Evolutionary conservation across 2,329 filamentous ascomycete genomes (phyloP).

Genomic region (Remersonia thermophila): DNA sequence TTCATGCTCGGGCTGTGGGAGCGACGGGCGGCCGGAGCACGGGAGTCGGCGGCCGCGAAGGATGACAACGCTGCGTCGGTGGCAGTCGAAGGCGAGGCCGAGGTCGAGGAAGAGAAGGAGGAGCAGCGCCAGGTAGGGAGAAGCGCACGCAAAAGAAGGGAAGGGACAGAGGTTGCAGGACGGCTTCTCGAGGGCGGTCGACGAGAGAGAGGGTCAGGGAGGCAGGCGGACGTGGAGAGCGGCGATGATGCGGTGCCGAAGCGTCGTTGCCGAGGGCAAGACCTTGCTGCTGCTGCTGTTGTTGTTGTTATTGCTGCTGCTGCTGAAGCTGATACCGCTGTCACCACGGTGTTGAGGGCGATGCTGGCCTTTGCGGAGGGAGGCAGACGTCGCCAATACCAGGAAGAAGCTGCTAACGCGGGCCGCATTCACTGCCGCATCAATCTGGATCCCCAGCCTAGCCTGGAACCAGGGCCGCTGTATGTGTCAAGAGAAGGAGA

Average conservation of each 20-base stretch:
- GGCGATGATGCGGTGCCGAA: neutral
- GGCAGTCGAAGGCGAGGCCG: neutral
- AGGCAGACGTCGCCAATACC: conserved; percentile 8
- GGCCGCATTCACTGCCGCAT: conserved; percentile 13
- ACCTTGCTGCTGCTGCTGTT: neutral
- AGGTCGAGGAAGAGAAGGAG: neutral
- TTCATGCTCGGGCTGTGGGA: conserved; percentile 16
- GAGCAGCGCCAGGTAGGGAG: no score
- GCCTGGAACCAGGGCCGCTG: no score
- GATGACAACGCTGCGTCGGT: neutral
- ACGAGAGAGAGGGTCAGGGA: neutral
- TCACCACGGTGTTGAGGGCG: conserved; percentile 1
- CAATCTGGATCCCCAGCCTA: no score
- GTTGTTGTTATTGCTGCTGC: neutral
- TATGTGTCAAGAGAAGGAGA: no score
- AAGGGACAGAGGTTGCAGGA: neutral
- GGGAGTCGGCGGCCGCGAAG: neutral
- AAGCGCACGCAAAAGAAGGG: neutral
- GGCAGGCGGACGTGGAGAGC: no score
- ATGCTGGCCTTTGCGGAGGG: conserved; percentile 5
- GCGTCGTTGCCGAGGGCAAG: neutral
- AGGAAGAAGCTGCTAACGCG: conserved; percentile 9
- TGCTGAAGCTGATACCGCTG: neutral
- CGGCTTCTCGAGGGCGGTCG: neutral
- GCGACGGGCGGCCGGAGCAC: neutral